Percentiles rank a stretch among this genome's conserved stretches.
Conservation (phyloP, 306 rosid species). For the Malus asiatica region DNA sequence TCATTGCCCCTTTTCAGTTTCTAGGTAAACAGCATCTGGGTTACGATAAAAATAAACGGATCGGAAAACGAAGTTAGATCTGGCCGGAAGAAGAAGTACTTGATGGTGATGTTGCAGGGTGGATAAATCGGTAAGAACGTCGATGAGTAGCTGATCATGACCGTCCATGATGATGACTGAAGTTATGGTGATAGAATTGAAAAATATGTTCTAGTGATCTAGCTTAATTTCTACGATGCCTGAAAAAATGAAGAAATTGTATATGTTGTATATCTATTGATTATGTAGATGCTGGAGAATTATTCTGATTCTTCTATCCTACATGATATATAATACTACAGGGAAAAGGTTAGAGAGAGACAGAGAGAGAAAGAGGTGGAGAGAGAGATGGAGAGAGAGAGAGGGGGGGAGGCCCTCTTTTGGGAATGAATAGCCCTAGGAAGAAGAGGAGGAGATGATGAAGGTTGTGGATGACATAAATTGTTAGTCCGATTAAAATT, state of each 20-base stretch:
- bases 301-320: constrained; percentile 23
- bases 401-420: background rate
- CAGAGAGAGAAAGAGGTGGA: background rate
- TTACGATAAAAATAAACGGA: background rate
- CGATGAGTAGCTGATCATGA: constrained; percentile 13
- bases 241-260: background rate
- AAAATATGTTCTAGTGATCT: background rate
- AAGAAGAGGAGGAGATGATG: background rate
- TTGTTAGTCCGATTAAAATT: too few relatives aligned
- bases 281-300: constrained; percentile 27
- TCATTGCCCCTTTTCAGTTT: background rate
- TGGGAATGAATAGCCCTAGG: background rate
- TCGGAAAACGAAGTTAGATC: background rate
- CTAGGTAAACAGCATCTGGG: background rate
- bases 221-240: background rate
- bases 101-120: constrained; percentile 13
- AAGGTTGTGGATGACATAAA: background rate
- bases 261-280: background rate
- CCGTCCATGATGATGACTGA: constrained; percentile 21
- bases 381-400: background rate
- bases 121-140: background rate
- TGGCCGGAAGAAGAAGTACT: constrained; percentile 20
- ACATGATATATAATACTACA: background rate
- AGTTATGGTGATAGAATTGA: constrained; percentile 19
- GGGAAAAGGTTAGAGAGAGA: too few relatives aligned